A percentile compares a stretch with the other conserved stretches of the same genome.
phyloP scores from a whole-genome alignment of 2,329 filamentous ascomycete species.

The Botryotinia globosa region DNA sequence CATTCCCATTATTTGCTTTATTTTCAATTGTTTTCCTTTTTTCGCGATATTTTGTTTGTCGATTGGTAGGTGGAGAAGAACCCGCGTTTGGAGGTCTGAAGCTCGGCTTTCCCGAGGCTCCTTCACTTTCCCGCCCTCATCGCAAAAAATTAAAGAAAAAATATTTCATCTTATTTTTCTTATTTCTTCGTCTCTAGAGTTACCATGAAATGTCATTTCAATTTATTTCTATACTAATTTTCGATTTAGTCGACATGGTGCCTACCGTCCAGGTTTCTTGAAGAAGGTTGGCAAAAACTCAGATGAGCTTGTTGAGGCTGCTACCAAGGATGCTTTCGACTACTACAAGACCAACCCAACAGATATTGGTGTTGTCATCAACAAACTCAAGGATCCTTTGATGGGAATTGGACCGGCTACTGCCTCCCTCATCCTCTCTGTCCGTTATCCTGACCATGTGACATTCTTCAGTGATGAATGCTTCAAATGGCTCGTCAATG shows the following conservation, averaged over 20 bases:
- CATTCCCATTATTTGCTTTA: background rate
- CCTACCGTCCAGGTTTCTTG: constrained; percentile 59
- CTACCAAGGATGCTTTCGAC: constrained; percentile 52
- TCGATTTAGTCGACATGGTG: constrained; percentile 50
- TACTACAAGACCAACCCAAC: constrained; percentile 44
- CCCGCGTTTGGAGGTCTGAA: background rate
- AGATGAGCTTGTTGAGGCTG: constrained; percentile 44
- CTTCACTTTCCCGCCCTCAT: background rate
- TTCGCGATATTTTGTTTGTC: constrained; percentile 22
- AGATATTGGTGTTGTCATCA: constrained; percentile 46
- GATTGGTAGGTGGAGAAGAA: background rate
- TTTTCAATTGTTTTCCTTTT: constrained; percentile 24
- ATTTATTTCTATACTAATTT: constrained; percentile 2
- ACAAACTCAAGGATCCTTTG: constrained; percentile 53
- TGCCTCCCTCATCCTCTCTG: constrained; percentile 68
- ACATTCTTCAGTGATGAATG: constrained; percentile 81
- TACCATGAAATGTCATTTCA: background rate
- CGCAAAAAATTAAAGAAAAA: background rate
- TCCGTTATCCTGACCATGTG: constrained; percentile 55
- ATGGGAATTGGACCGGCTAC: constrained; percentile 78
- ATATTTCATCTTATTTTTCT: constrained; percentile 12
- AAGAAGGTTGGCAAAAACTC: constrained; percentile 57
- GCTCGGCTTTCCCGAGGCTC: background rate
- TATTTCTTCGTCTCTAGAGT: background rate
- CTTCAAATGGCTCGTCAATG: constrained; percentile 67